Evolutionary conservation across 495 filamentous ascomycete species (phyloP), one percentile per base, ranked within the genome.

Genomic region (Melanomma pulvis-pyrius): DNA sequence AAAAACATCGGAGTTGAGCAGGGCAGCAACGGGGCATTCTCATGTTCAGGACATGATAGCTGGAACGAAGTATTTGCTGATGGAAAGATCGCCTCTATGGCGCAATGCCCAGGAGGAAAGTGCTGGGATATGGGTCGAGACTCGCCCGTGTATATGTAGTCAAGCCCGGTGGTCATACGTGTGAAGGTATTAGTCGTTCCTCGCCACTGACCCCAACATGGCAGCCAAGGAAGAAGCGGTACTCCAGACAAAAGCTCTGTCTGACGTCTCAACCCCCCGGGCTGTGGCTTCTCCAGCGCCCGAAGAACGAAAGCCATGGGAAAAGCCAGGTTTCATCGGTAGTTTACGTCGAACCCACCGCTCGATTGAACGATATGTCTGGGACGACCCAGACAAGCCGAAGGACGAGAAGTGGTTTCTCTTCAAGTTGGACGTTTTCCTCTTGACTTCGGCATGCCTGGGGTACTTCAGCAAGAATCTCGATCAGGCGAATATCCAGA

Each of bases 401-500:
- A 44, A 24, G 17, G 32, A 52, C 17, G 66, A 71, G 30, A 69
- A 69, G 39, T 51, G 30, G 59, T 60, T 76, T 39, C 56, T 75
- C 39, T 59, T 71, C 41, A 75, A 74, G 56, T 62, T 76, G 13
- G 74, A 76, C 32, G 41, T 61, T 29, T 68, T 76, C 19, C 44
- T 72, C 1, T 51, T 76, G 46, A 75, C 70, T 6, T 74, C 57
- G 26, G 65, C 63, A 2, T 75, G 70, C 36, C 47, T 78, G n/a
- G 67, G 61, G 17, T 75, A 75, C 59, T 74, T 78, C 49, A 63
- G 71, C 60, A 78, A 79, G 57, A 72, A 76, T 30, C 71, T 78
- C 39, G 80, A 81, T 61, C 79, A 81, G 57, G 77, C 76, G 4
- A 82, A 82, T 59, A 79, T 82, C 59, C 78, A 69, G 70, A 83